Percentiles rank a stretch among this genome's conserved stretches.
Conservation (phyloP, 2,329 filamentous ascomycete species). For the Tolypocladium capitatum region DNA sequence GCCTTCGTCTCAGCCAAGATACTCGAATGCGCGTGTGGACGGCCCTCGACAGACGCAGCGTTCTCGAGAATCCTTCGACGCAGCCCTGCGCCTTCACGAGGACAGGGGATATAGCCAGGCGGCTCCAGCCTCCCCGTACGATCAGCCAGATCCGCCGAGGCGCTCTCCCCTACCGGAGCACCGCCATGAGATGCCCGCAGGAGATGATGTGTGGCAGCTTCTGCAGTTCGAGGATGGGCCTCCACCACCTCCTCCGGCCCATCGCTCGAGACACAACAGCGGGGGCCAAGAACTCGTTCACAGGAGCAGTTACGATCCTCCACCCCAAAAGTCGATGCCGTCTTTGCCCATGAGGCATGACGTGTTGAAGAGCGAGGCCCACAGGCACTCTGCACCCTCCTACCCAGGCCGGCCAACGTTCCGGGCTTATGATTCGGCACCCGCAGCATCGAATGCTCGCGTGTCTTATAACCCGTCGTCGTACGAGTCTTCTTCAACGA, state of each 20-base stretch:
- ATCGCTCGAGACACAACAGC: constrained; percentile 34
- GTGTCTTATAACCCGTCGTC: constrained; percentile 13
- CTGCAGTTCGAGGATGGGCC: constrained; percentile 27
- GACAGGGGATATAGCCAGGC: constrained; percentile 23
- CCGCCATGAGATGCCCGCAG: constrained; percentile 17
- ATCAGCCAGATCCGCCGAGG: constrained; percentile 23
- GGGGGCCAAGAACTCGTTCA: constrained; percentile 27
- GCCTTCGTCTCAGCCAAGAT: constrained; percentile 16
- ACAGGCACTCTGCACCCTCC: constrained; percentile 34
- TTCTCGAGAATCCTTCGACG: constrained; percentile 23
- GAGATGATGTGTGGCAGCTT: constrained; percentile 19
- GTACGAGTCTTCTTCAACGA: constrained; percentile 24
- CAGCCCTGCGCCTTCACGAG: constrained; percentile 19
- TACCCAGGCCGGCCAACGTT: constrained; percentile 43
- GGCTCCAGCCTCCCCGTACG: constrained; percentile 16
- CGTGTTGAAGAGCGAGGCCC: constrained; percentile 43
- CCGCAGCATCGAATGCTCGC: constrained; percentile 18
- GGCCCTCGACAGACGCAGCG: constrained; percentile 17
- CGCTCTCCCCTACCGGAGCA: constrained; percentile 19
- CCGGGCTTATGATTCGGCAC: constrained; percentile 35
- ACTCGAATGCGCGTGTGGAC: constrained; percentile 8
- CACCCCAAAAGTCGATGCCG: constrained; percentile 27
- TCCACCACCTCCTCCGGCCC: constrained; percentile 44
- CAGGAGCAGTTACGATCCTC: constrained; percentile 26
- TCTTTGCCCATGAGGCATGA: constrained; percentile 45